Base-by-base conservation (phyloP, 176 grass and related monocot genomes). In the Melocanna baccifera region DNA sequence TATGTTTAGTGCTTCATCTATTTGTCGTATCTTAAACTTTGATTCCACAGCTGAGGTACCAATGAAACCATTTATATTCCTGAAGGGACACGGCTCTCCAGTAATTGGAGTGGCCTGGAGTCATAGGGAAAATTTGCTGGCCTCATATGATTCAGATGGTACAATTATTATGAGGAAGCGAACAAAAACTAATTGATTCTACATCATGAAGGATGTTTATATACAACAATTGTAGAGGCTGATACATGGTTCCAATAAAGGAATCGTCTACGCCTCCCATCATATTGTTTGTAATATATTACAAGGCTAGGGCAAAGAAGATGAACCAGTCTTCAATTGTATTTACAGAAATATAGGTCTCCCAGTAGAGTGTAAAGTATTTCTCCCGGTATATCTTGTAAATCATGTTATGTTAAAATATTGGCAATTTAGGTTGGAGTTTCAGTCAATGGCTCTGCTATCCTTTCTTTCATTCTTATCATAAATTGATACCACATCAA, bases 151-250 rank as follows among this genome's bases (percentile, higher is more conserved):
- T 94, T 92, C 86, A 39, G 91, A 96, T 22, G 96, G 96, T 87
- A 99, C 87, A 28, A 93, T 99, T 80, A 99, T 99, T 81, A 88
- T 96, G 65, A 96, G 96, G 96, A 99, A 96, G 77, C 81, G 93
- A 62, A 86, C 91, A 64, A 89, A 94, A 41, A 61, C 68, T 74
- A 81, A 47, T 77, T 0, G 12, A 62, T 29, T 67, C 48, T 32
- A 25, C 30, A 19, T 18, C 9, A 14, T 0, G 29, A 41, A 83
- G 48, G 48, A 61, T 79, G 40, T 1, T 83, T 79, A 37, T 66
- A 61, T 86, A 57, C 69, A 62, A 23, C 39, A 48, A 62, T 62
- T 40, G 71, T 75, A 64, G 83, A 55, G 29, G 64, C 25, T 56
- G 71, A 46, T 70, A 59, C 69, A 82, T 81, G 70, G 47, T 76